Evolutionary conservation across 805 yeast species (phyloP), one percentile per base, ranked within the genome.

Genomic region (Lipomyces orientalis): DNA sequence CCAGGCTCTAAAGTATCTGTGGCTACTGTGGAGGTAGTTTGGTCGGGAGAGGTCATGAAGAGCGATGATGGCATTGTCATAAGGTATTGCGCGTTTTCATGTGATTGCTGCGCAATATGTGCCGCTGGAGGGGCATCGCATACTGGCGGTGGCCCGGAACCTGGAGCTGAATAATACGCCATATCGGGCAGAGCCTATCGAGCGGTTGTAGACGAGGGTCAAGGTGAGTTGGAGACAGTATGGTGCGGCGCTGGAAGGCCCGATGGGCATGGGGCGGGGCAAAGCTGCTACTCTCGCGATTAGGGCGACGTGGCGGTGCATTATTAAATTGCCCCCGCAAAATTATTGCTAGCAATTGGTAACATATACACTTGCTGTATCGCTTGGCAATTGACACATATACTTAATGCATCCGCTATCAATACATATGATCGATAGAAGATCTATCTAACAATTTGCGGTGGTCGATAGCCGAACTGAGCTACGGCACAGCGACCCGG

Each of bases 141-240:
- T 43, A 52, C 34, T 25, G n/a, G 55, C 55, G 33, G 55, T 16
- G 55, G 34, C 9, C 55, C 55, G 22, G 19, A 33, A 25, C 34
- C 55, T 52, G 55, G 55, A 52, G 31, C 34, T 19, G 55, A 31
- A 16, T 52, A 52, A 31, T 52, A 52, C n/a, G 55, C 55, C 55
- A 52, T 52, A 25, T 29, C 16, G 31, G 14, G 19, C 22, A 52
- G 7, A 19, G n/a, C 46, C n/a, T 43, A n/a, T 43, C 22, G 49
- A n/a, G 19, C 22, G 49, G 16, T n/a, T 19, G 4, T 7, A 7
- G 49, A 7, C 49, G n/a, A 43, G 10, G 49, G 22, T 43, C 49
- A 43, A 43, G 9, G 49, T 19, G 49, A 43, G 49, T 43, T 4
- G 16, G 39, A 35, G 19, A 14, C 19, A 16, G 49, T 10, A 16